Evolutionary conservation across 192 early-diverging fungal species (phyloP), one percentile per base, ranked within the genome.

Genomic region (Chytriomyces sp.): DNA sequence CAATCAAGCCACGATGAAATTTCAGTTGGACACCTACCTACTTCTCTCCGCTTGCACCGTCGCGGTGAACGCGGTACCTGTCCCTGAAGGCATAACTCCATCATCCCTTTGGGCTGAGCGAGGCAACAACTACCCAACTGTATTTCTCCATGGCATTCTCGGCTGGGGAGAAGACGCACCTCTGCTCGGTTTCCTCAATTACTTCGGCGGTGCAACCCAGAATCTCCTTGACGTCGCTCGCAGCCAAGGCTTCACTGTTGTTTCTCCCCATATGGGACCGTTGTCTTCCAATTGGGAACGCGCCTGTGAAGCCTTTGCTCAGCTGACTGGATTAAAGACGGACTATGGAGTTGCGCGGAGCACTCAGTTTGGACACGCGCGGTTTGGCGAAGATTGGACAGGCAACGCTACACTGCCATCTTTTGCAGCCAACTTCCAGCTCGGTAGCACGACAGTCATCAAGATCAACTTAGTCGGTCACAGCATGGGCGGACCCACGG

Each of bases 301-400:
- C 67, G 75, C 75, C 2, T 76, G 75, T 59, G 75, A 76, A 40
- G 58, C 70, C 6, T 76, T 62, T 59, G 75, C 75, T 30, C 75
- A 76, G 39, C 44, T 76, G 32, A 61, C 41, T 30, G 75, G 75
- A 10, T 12, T 39, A 2, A 17, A 38, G 22, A 70, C 70, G 0
- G 75, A 76, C 40, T 76, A 76, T 37, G 75, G 75, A 1, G 3
- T 71, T 32, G 75, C 58, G 6, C 41, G 75, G 1, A 57, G 70
- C 56, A 64, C 37, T 3, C 31, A 52, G 52, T 76, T 76, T 55
- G 67, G 68, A 4, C 75, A 76, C 39, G 28, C 22, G 0, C 62
- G 75, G 5, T 76, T 63, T 55, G 75, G 75, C 5, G 17, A 53
- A 28, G 67, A 76, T 68, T 53, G 63, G 59, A 71, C 67, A 1